phyloP scores from a whole-genome alignment of 306 rosid species.

The Lagenaria siceraria region DNA sequence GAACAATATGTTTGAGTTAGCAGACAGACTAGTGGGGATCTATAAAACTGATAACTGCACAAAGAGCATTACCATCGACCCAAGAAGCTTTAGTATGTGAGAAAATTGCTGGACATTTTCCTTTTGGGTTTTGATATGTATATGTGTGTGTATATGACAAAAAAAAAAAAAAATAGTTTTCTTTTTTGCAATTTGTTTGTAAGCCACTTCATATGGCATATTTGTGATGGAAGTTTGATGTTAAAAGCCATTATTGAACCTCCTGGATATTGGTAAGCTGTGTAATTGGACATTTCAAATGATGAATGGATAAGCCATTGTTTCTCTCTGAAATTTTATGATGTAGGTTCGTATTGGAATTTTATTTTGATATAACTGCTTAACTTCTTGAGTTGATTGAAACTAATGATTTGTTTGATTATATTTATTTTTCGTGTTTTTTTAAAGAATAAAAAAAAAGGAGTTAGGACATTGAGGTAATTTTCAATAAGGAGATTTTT shows the following conservation, averaged over 20 bases:
- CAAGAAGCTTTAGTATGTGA: slow-evolving; percentile 60
- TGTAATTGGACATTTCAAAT: not conserved
- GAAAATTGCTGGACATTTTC: slow-evolving; percentile 36
- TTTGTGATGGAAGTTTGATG: not conserved
- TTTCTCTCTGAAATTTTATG: not conserved
- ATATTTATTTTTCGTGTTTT: too few relatives aligned
- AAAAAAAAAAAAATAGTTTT: not conserved
- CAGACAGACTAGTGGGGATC: slow-evolving; percentile 87
- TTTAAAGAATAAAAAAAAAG: too few relatives aligned
- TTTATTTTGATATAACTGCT: too few relatives aligned
- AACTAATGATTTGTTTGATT: too few relatives aligned
- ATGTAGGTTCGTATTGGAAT: too few relatives aligned
- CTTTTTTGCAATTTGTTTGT: not conserved
- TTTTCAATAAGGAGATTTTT: too few relatives aligned
- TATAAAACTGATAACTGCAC: slow-evolving; percentile 94
- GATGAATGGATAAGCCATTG: not conserved
- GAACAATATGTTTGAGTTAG: slow-evolving; percentile 96
- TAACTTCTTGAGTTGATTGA: too few relatives aligned
- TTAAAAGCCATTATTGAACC: not conserved
- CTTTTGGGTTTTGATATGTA: not conserved
- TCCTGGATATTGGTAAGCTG: not conserved
- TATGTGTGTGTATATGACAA: not conserved
- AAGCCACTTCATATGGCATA: not conserved
- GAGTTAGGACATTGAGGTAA: too few relatives aligned
- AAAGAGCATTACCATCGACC: slow-evolving; percentile 83